These are phyloP conservation scores for Rhizodiscina lignyota DNA, from an alignment of 495 filamentous ascomycete species.

Conservation along the genomic window DNA sequence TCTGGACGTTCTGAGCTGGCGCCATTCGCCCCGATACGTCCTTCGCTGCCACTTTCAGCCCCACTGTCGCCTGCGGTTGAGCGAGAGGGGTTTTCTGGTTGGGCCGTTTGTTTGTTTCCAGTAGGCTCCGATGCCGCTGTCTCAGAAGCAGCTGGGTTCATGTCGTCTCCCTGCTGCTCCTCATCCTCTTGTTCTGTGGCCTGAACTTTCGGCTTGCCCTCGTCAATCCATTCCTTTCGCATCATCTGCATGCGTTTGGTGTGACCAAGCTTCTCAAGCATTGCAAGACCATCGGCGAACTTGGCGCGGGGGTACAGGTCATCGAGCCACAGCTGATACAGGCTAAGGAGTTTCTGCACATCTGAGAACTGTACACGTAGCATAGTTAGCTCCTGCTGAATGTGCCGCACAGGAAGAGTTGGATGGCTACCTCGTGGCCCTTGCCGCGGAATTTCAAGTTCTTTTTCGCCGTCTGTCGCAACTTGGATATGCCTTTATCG, in stretches of 20 bases:
- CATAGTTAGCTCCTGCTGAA: neutral
- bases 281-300: constrained; percentile 75
- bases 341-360: constrained; percentile 60
- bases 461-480: constrained; percentile 52
- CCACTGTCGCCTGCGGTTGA: no score
- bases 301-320: constrained; percentile 89
- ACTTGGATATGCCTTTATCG: constrained; percentile 63
- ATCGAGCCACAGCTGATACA: constrained; percentile 95
- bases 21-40: no score
- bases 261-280: constrained; percentile 90
- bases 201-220: no score
- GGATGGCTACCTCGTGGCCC: constrained; percentile 73
- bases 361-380: constrained; percentile 56
- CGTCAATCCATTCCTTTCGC: constrained; percentile 75
- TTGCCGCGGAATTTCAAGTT: constrained; percentile 77
- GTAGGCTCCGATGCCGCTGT: no score
- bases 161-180: no score
- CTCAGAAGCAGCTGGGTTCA: no score
- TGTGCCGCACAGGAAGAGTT: neutral
- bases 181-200: no score
- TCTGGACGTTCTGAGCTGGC: no score
- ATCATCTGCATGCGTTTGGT: constrained; percentile 55
- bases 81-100: no score
- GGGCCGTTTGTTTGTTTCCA: no score
- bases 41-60: no score